Evolutionary conservation across 106 monocot genomes (phyloP).

Genomic region (Narthecium ossifragum): DNA sequence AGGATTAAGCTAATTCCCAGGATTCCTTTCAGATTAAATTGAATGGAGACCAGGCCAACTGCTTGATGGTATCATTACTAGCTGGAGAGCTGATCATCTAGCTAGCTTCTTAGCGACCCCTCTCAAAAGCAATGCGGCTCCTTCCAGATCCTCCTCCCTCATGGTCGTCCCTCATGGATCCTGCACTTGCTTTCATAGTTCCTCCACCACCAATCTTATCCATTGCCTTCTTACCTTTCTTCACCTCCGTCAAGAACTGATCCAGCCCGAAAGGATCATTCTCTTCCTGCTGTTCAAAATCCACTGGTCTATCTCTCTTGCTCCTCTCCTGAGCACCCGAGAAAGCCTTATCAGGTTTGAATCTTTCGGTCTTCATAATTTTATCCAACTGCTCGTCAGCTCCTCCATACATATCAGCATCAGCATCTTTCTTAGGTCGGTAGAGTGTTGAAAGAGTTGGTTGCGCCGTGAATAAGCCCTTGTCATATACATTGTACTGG

Average conservation of each 20-base stretch:
- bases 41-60: too few species aligned
- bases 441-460: conserved; percentile 93
- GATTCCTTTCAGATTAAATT: too few species aligned
- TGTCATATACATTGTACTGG: conserved; percentile 92
- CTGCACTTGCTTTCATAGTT: conserved; percentile 93
- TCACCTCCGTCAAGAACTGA: conserved; percentile 97
- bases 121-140: conserved; percentile 74
- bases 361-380: conserved; percentile 83
- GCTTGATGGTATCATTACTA: too few species aligned
- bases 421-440: conserved; percentile 79
- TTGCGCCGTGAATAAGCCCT: conserved; percentile 88
- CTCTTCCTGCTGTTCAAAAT: conserved; percentile 94
- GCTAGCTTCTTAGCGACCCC: conserved; percentile 51
- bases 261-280: conserved; percentile 91
- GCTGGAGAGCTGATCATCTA: too few species aligned
- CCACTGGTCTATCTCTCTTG: conserved; percentile 84
- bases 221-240: conserved; percentile 95
- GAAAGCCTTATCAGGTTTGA: conserved; percentile 92
- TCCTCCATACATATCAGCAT: conserved; percentile 86
- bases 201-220: conserved; percentile 96
- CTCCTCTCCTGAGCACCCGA: conserved; percentile 66
- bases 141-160: conserved; percentile 91
- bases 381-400: conserved; percentile 90
- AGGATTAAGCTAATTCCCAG: too few species aligned
- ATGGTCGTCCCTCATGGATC: conserved; percentile 84